These are phyloP conservation scores for Corylus avellana DNA, from an alignment of 306 rosid genomes.

Conservation along the genomic window DNA sequence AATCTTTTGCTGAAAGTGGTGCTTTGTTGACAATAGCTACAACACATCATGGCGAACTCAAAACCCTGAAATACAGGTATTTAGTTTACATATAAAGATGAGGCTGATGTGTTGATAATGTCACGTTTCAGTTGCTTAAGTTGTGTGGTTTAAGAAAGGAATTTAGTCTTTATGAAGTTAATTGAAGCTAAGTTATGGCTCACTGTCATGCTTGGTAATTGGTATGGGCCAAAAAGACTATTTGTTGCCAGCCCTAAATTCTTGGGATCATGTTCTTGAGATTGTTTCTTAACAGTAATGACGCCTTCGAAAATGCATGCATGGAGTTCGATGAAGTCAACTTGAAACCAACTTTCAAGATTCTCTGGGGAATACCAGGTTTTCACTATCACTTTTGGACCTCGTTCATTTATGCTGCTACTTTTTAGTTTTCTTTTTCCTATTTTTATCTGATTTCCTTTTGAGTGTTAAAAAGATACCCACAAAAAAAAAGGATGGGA, in stretches of 20 bases:
- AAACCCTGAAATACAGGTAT: slow-evolving; percentile 97
- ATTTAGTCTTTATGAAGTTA: slow-evolving; percentile 1
- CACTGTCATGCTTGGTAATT: background rate
- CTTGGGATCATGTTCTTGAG: slow-evolving; percentile 27
- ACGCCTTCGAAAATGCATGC: slow-evolving; percentile 86
- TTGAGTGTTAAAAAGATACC: slow-evolving; percentile 13
- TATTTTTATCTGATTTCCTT: slow-evolving; percentile 1
- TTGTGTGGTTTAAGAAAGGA: background rate
- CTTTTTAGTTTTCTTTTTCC: slow-evolving; percentile 7
- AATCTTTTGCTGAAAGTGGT: slow-evolving; percentile 79
- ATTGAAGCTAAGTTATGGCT: background rate
- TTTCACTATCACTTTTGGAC: slow-evolving; percentile 12
- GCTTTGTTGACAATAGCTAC: slow-evolving; percentile 84
- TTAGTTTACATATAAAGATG: slow-evolving; percentile 16
- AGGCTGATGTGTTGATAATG: background rate
- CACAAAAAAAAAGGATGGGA: background rate
- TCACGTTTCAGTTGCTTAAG: slow-evolving; percentile 3
- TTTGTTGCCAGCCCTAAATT: slow-evolving; percentile 17
- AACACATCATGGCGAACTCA: slow-evolving; percentile 96
- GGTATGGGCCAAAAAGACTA: background rate
- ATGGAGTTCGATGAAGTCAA: slow-evolving; percentile 96
- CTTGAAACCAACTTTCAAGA: slow-evolving; percentile 88
- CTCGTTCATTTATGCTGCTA: slow-evolving; percentile 1
- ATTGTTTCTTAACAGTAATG: slow-evolving; percentile 53
- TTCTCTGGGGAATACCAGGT: slow-evolving; percentile 99